These are phyloP conservation scores for Sonneratia caseolaris DNA, from an alignment of 345 rosid genomes.

Conservation along the genomic window DNA sequence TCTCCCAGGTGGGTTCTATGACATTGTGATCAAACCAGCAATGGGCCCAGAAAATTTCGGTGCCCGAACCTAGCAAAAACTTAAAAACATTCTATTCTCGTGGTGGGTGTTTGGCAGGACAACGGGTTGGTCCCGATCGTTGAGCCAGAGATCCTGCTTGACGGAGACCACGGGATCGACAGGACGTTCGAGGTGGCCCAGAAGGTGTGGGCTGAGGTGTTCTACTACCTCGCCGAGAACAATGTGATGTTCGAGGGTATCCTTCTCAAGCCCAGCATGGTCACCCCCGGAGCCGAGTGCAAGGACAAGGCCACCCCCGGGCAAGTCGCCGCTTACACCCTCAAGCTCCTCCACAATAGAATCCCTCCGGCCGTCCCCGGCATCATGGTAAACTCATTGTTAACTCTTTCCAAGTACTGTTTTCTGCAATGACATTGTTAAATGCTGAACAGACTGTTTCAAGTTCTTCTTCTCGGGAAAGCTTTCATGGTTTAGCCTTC, in stretches of 20 bases:
- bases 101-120: conserved; percentile 36
- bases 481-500: no score
- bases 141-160: conserved; percentile 97
- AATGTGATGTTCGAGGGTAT: conserved; percentile 95
- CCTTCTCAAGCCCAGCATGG: conserved; percentile 98
- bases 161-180: conserved; percentile 89
- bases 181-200: conserved; percentile 90
- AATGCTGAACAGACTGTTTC: no score
- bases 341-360: conserved; percentile 78
- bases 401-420: not conserved
- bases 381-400: conserved; percentile 66
- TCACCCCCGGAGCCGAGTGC: conserved; percentile 96
- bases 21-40: not conserved
- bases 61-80: not conserved
- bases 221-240: conserved; percentile 94
- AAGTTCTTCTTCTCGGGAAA: no score
- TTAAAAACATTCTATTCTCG: not conserved
- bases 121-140: conserved; percentile 95
- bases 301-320: conserved; percentile 76
- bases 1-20: conserved; percentile 53
- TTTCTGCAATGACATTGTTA: no score
- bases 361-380: conserved; percentile 93
- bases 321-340: conserved; percentile 85
- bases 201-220: conserved; percentile 98
- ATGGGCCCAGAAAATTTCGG: not conserved